Percentiles rank a stretch among this genome's conserved stretches.
phyloP scores from a whole-genome alignment of 2,329 filamentous ascomycete species.

The Colletotrichum simmondsii region DNA sequence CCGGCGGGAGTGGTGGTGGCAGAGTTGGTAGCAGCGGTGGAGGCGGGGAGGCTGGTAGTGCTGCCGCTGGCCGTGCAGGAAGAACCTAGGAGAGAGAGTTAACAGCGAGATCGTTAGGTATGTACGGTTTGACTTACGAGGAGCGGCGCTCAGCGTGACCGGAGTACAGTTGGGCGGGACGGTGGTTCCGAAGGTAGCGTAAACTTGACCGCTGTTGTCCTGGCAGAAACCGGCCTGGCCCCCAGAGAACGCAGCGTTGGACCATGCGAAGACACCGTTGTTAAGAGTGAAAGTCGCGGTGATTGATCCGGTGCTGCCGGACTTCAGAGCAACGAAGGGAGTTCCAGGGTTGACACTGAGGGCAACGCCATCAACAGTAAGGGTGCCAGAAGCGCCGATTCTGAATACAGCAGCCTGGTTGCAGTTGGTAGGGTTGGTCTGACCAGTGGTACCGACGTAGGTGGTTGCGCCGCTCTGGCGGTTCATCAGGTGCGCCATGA shows the following conservation, averaged over 20 bases:
- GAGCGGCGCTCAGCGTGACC: neutral
- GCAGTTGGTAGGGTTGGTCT: conserved; percentile 19
- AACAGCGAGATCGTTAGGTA: neutral
- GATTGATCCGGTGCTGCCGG: conserved; percentile 10
- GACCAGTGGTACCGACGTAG: conserved; percentile 5
- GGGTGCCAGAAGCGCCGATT: neutral
- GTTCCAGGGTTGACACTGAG: neutral
- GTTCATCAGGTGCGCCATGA: neutral
- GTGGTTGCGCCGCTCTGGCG: conserved; percentile 4
- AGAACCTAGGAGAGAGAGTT: neutral
- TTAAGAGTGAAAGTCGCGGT: conserved; percentile 4
- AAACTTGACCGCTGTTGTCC: conserved; percentile 13
- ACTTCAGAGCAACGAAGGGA: neutral
- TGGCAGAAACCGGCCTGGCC: conserved; percentile 27
- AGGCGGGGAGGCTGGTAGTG: neutral
- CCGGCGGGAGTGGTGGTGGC: neutral
- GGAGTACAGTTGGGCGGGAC: conserved; percentile 1
- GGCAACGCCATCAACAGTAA: conserved; percentile 2
- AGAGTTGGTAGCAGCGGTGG: neutral
- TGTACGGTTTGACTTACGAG: conserved; percentile 15
- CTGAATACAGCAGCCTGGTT: conserved; percentile 17
- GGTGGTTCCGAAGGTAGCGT: conserved; percentile 21
- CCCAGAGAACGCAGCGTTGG: conserved; percentile 14
- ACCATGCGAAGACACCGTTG: conserved; percentile 13
- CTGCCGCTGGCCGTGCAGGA: neutral